A percentile compares a stretch with the other conserved stretches of the same genome.
Conservation (phyloP, 148 eudicot genomes). For the Rhododendron williamsianum region DNA sequence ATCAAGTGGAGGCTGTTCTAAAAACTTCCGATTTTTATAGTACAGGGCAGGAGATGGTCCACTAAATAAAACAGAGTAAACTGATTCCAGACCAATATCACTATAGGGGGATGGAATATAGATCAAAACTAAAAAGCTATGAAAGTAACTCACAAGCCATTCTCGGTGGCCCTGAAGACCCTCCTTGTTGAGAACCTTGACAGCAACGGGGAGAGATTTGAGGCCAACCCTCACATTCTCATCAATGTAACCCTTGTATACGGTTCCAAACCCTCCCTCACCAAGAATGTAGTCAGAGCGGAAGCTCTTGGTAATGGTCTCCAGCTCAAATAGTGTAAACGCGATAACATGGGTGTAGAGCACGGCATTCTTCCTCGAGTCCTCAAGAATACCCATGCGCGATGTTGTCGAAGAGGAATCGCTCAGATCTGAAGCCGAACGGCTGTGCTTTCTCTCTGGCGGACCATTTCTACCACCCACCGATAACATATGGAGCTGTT, state of each 20-base stretch:
- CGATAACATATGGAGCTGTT: slow-evolving; percentile 55
- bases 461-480: slow-evolving; percentile 23
- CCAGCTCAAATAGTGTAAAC: slow-evolving; percentile 78
- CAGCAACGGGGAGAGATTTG: slow-evolving; percentile 93
- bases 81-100: neutral
- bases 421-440: slow-evolving; percentile 65
- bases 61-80: neutral
- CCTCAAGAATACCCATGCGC: slow-evolving; percentile 37
- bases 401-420: slow-evolving; percentile 60
- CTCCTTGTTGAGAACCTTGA: slow-evolving; percentile 89
- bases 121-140: neutral
- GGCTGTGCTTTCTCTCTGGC: slow-evolving; percentile 40
- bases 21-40: neutral
- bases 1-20: neutral
- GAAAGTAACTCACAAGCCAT: slow-evolving; percentile 65
- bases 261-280: slow-evolving; percentile 93
- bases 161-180: slow-evolving; percentile 96
- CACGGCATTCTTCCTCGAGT: slow-evolving; percentile 53
- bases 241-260: slow-evolving; percentile 90
- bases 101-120: neutral
- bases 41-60: neutral
- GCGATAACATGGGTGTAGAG: slow-evolving; percentile 85
- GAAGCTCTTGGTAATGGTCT: slow-evolving; percentile 93
- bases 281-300: slow-evolving; percentile 91
- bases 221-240: slow-evolving; percentile 92